Evolutionary conservation across 345 rosid genomes (phyloP).

Genomic region (Aquilaria yunnanensis): DNA sequence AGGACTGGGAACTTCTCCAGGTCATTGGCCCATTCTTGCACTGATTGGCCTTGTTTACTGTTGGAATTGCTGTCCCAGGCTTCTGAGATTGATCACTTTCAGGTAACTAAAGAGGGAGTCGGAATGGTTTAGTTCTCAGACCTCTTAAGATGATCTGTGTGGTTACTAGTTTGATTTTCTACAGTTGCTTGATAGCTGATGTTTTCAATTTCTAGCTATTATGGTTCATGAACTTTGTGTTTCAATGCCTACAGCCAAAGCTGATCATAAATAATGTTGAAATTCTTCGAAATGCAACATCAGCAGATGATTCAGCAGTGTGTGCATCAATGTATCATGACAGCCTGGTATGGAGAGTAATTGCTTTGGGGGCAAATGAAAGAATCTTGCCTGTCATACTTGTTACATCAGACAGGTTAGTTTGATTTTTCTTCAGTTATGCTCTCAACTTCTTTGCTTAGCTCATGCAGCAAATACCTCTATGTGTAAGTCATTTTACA

Average conservation of each 20-base stretch:
- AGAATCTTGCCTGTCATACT: conserved; percentile 74
- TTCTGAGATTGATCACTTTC: conserved; percentile 82
- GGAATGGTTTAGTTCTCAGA: neutral
- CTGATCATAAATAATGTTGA: conserved; percentile 92
- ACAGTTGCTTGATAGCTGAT: no score
- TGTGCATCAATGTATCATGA: conserved; percentile 81
- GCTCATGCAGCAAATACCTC: neutral
- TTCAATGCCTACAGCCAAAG: conserved; percentile 64
- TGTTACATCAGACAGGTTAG: conserved; percentile 81
- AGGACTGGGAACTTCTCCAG: conserved; percentile 68
- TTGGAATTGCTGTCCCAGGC: conserved; percentile 89
- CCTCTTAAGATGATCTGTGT: neutral
- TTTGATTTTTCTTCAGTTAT: conserved; percentile 11
- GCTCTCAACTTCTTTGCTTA: conserved; percentile 7
- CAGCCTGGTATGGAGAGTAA: conserved; percentile 85
- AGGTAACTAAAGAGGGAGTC: conserved; percentile 37
- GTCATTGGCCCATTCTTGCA: conserved; percentile 72
- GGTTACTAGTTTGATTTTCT: no score
- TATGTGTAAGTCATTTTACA: neutral
- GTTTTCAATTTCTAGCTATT: neutral
- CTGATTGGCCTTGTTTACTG: conserved; percentile 92
- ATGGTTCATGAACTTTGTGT: neutral
- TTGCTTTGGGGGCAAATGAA: conserved; percentile 79
- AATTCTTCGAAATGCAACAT: conserved; percentile 63
- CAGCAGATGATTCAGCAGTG: conserved; percentile 52